These are phyloP conservation scores for Sarocladium strictum DNA, from an alignment of 2,329 filamentous ascomycete genomes.

Conservation along the genomic window DNA sequence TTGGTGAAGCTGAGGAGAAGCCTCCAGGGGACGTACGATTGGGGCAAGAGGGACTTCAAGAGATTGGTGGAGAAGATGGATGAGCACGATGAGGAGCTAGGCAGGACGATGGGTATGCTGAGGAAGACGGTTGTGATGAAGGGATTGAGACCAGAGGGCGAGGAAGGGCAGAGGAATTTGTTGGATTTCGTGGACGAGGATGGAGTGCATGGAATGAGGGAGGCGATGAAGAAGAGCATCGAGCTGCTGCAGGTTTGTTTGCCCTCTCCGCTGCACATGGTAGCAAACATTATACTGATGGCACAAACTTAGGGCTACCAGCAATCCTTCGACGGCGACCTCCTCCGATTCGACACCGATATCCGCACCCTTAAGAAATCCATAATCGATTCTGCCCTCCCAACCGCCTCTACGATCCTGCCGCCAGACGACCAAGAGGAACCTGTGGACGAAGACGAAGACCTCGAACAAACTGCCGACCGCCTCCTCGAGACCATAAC, in stretches of 20 bases:
- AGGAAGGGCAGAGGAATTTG: slow-evolving; percentile 53
- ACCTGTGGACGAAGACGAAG: slow-evolving; percentile 15
- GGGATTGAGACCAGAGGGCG: slow-evolving; percentile 53
- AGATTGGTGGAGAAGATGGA: slow-evolving; percentile 60
- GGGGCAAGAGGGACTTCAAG: slow-evolving; percentile 54
- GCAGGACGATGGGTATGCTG: slow-evolving; percentile 60
- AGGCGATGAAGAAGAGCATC: slow-evolving; percentile 64
- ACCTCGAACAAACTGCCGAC: slow-evolving; percentile 33
- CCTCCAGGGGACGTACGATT: slow-evolving; percentile 50
- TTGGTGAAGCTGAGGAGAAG: slow-evolving; percentile 44
- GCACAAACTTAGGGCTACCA: slow-evolving; percentile 47
- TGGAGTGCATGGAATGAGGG: slow-evolving; percentile 58
- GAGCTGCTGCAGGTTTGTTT: slow-evolving; percentile 58
- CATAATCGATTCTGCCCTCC: slow-evolving; percentile 31
- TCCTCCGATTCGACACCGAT: slow-evolving; percentile 69
- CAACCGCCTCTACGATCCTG: slow-evolving; percentile 20
- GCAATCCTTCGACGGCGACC: slow-evolving; percentile 68
- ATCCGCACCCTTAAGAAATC: slow-evolving; percentile 59
- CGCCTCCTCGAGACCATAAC: slow-evolving; percentile 57
- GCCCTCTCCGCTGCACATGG: not conserved
- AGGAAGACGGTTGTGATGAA: slow-evolving; percentile 58
- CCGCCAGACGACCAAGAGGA: slow-evolving; percentile 25
- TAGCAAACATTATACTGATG: not conserved
- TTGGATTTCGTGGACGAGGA: slow-evolving; percentile 73
- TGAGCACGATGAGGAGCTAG: slow-evolving; percentile 56